Conservation (phyloP, 2,329 filamentous ascomycete genomes). For the Alternaria novae-zelandiae region DNA sequence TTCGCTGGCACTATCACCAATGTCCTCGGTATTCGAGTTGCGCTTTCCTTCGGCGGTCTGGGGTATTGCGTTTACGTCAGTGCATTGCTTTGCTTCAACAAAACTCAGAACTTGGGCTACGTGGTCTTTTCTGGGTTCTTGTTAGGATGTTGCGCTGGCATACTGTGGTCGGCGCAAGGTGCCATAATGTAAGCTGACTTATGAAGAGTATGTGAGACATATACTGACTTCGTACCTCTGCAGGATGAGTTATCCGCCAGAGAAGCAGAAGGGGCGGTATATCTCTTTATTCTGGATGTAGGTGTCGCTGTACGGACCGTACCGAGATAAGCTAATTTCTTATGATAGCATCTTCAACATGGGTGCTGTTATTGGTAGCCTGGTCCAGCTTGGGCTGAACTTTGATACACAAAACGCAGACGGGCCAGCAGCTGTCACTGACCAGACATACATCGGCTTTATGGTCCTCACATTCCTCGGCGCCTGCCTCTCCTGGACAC, state of each 20-base stretch:
- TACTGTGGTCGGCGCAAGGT: constrained; percentile 78
- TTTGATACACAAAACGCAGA: constrained; percentile 58
- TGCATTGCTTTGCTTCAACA: constrained; percentile 71
- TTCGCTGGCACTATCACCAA: constrained; percentile 74
- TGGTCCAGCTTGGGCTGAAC: constrained; percentile 73
- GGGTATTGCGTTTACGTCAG: constrained; percentile 77
- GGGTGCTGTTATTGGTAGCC: constrained; percentile 80
- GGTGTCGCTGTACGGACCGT: neutral
- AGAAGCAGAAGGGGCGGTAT: constrained; percentile 80
- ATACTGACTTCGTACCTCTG: neutral
- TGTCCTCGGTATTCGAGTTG: constrained; percentile 69
- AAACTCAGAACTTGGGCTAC: constrained; percentile 70
- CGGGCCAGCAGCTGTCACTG: constrained; percentile 57
- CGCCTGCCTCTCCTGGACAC: constrained; percentile 69
- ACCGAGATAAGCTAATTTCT: neutral
- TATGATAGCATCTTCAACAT: constrained; percentile 74
- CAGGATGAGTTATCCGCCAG: constrained; percentile 79
- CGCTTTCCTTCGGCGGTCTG: constrained; percentile 72
- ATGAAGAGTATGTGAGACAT: neutral
- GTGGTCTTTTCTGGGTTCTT: constrained; percentile 75
- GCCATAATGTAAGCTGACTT: neutral
- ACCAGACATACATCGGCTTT: constrained; percentile 83
- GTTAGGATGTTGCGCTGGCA: constrained; percentile 75
- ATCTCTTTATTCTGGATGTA: constrained; percentile 85
- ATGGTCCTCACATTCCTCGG: constrained; percentile 78